Evolutionary conservation across 164 flowering plant species (phyloP).

Genomic region (Akebia trifoliata): DNA sequence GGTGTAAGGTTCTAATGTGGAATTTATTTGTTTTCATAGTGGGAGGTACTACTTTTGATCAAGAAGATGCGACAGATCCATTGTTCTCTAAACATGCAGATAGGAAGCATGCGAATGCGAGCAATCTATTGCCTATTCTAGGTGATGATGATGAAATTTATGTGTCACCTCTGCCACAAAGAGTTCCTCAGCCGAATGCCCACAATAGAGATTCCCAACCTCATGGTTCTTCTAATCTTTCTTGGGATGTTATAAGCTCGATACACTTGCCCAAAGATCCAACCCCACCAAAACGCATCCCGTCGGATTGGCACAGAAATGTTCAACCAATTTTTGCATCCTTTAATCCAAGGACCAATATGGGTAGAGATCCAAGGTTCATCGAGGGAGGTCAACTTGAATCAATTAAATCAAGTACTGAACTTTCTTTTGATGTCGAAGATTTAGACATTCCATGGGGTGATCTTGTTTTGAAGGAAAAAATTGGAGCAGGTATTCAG

Average conservation of each 20-base stretch:
- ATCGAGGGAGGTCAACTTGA: constrained; percentile 27
- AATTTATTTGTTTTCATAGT: no score
- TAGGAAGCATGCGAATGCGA: constrained; percentile 22
- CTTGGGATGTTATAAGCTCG: constrained; percentile 25
- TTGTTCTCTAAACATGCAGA: constrained; percentile 30
- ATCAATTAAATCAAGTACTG: constrained; percentile 34
- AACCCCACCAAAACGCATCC: constrained; percentile 27
- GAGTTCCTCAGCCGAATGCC: constrained; percentile 21
- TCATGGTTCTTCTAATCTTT: constrained; percentile 25
- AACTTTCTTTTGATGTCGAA: constrained; percentile 56
- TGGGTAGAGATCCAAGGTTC: constrained; percentile 29
- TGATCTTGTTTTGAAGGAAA: constrained; percentile 76
- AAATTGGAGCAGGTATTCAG: constrained; percentile 83
- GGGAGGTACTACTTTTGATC: constrained; percentile 36
- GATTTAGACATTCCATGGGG: constrained; percentile 90
- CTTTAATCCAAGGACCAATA: constrained; percentile 28
- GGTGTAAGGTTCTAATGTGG: no score
- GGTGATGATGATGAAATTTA: constrained; percentile 25
- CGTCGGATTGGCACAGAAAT: constrained; percentile 28
- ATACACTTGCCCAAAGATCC: constrained; percentile 22
- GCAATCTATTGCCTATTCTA: constrained; percentile 18
- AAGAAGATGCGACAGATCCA: constrained; percentile 32
- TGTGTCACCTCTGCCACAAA: constrained; percentile 19
- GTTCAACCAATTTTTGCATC: constrained; percentile 24
- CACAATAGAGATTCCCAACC: constrained; percentile 25